Conservation (phyloP, 352 stramenopile species). For the Globisporangium camurandrum region DNA sequence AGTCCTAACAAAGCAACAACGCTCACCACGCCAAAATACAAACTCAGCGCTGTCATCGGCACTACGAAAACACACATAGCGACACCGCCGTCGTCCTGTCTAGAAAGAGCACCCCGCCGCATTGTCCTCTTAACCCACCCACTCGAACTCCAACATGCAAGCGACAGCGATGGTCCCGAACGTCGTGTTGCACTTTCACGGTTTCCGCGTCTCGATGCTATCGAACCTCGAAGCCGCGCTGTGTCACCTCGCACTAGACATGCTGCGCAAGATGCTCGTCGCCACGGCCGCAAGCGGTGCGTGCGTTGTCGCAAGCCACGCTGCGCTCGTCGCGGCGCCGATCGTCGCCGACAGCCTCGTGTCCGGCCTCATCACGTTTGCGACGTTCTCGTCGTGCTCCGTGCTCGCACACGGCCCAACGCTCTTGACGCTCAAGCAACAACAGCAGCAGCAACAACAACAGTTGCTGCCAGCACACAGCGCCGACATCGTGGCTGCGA, state of each 20-base stretch:
- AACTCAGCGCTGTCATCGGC: neutral
- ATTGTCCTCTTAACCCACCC: no score
- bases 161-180: constrained; percentile 24
- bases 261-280: constrained; percentile 16
- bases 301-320: constrained; percentile 8
- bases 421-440: constrained; percentile 11
- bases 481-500: constrained; percentile 1
- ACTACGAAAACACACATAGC: neutral
- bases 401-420: constrained; percentile 23
- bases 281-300: constrained; percentile 11
- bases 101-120: constrained; percentile 11
- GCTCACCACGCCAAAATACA: neutral
- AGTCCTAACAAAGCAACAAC: neutral
- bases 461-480: neutral
- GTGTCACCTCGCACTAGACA: constrained; percentile 15
- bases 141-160: constrained; percentile 8
- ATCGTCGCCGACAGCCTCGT: constrained; percentile 24
- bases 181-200: constrained; percentile 59
- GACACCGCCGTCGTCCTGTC: constrained; percentile 8
- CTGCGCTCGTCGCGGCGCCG: constrained; percentile 13
- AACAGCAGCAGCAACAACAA: constrained; percentile 6
- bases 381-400: constrained; percentile 36
- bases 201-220: constrained; percentile 28
- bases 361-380: constrained; percentile 39
- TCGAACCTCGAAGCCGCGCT: constrained; percentile 17